Percentiles rank a stretch among this genome's conserved stretches.
phyloP scores from a whole-genome alignment of 2,329 filamentous ascomycete species.

The Alternaria triticina region DNA sequence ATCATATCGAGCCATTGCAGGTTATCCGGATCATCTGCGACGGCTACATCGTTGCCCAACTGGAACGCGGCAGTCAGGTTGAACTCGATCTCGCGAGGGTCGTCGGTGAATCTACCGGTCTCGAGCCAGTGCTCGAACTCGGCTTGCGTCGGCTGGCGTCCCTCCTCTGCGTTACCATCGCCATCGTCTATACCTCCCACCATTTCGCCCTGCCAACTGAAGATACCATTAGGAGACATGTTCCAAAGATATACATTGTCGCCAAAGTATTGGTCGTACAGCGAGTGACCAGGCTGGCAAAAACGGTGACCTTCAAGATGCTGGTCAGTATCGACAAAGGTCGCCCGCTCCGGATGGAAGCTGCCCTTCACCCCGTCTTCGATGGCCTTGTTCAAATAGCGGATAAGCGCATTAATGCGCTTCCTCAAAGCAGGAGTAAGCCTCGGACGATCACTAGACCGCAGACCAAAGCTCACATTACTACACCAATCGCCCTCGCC shows the following conservation, averaged over 20 bases:
- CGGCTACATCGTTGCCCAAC: not conserved
- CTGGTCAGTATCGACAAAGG: not conserved
- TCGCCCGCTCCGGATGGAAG: not conserved
- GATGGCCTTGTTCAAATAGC: not conserved
- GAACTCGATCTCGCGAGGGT: not conserved
- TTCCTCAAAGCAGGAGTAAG: not conserved
- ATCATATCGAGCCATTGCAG: not conserved
- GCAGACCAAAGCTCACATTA: not conserved
- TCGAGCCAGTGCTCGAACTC: not conserved
- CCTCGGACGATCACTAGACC: not conserved
- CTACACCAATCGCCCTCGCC: not conserved
- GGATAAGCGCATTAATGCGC: not conserved
- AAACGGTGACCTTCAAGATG: not conserved
- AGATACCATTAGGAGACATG: not conserved
- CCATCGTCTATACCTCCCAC: not conserved
- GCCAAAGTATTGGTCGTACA: not conserved
- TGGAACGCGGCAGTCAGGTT: not conserved
- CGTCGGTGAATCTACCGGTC: not conserved
- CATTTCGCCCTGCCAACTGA: not conserved
- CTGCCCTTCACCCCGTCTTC: not conserved
- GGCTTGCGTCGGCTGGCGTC: not conserved
- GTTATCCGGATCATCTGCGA: not conserved
- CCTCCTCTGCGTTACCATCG: not conserved
- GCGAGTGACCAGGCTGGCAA: not conserved
- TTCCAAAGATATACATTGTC: not conserved